Evolutionary conservation across 169 alveolate genomes (phyloP), one percentile per base, ranked within the genome.

Genomic region (Plasmodium ovale): DNA sequence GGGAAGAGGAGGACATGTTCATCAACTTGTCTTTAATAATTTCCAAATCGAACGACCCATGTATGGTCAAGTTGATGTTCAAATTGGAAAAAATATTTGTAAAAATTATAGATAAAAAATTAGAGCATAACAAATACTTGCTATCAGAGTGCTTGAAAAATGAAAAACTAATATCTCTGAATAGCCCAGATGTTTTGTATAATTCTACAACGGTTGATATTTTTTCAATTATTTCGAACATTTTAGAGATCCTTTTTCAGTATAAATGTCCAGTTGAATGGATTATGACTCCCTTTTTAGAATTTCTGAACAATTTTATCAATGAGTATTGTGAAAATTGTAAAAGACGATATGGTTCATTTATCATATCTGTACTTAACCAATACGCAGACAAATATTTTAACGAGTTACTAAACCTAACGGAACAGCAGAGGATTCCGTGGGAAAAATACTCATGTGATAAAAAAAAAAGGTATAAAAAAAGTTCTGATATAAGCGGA

Each of bases 181-280:
- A 85, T 69, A 31, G 59, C 0, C 87, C 91, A 3, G 82, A 85
- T 21, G 31, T 69, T 68, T 68, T 85, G 67, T 64, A 85, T 39
- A 85, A 85, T 71, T 37, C 91, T 9, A 85, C 91, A 16, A 12
- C 68, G 42, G 91, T 85, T 0, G 91, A 85, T 23, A 85, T 85
- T 1, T 68, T 85, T 47, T 68, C 91, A 29, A 69, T 85, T 1
- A 69, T 85, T 25, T 85, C 64, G n/a, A 53, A 60, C 14, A 85
- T 85, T 56, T 85, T 85, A 49, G 91, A 85, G 14, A 77, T 44
- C 0, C 58, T 85, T 10, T 85, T 85, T 53, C 65, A 69, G 42
- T 85, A 85, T 62, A 85, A 67, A 12, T 85, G 85, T 16, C 91
- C 91, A 39, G 67, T 85, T 2, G 91, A 85, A 54, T 85, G 91